A percentile compares a stretch with the other conserved stretches of the same genome.
Conservation (phyloP, 2,329 filamentous ascomycete species). For the Monosporascus ibericus region DNA sequence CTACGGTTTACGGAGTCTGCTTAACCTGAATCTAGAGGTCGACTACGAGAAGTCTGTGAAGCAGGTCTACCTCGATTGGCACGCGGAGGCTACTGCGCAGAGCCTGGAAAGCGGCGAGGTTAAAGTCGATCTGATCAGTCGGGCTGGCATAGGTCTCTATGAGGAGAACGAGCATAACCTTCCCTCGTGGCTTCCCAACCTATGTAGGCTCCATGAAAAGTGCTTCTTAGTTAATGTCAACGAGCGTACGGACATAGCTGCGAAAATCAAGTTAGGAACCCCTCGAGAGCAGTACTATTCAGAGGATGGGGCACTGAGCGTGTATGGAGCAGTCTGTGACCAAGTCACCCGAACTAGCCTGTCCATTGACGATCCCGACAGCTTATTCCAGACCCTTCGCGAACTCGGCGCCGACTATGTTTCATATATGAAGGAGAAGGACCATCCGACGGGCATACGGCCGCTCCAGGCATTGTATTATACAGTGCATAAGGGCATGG, state of each 20-base stretch:
- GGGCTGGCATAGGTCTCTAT: background rate
- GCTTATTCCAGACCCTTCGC: rapidly evolving
- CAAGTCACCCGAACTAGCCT: background rate
- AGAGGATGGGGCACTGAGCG: background rate
- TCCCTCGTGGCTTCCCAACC: background rate
- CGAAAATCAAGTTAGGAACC: background rate
- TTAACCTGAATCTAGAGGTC: background rate
- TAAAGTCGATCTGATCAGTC: background rate
- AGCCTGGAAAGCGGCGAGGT: background rate
- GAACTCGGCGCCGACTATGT: background rate
- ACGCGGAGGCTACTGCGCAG: background rate
- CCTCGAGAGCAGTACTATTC: background rate
- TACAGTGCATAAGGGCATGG: background rate
- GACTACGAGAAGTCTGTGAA: background rate
- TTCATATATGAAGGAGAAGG: background rate
- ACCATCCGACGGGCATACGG: background rate
- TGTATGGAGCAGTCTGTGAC: background rate
- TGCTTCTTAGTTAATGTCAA: background rate
- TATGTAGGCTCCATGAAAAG: background rate
- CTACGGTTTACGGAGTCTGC: background rate
- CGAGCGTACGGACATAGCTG: no score
- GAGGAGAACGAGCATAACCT: background rate
- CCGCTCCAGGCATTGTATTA: background rate
- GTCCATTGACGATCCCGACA: no score
- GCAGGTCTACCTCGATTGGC: background rate